Evolutionary conservation across 257 asterid genomes (phyloP).

Genomic region (Plantago major): DNA sequence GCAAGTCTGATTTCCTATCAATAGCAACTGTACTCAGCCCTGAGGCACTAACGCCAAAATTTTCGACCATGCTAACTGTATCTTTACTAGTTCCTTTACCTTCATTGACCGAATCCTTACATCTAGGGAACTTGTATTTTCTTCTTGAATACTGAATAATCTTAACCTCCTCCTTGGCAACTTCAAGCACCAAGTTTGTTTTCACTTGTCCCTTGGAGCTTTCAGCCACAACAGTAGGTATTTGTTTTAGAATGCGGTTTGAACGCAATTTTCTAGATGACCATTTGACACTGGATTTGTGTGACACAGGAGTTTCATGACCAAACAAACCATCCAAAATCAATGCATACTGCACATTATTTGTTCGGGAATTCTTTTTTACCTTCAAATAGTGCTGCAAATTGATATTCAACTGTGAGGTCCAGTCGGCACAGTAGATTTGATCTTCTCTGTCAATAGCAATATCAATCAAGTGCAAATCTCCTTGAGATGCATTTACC

Average conservation of each 20-base stretch:
- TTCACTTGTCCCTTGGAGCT: conserved; percentile 24
- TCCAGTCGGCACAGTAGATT: conserved; percentile 62
- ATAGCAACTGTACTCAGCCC: conserved; percentile 17
- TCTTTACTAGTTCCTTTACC: conserved; percentile 5
- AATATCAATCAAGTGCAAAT: conserved; percentile 60
- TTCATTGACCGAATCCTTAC: conserved; percentile 21
- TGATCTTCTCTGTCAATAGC: conserved; percentile 65
- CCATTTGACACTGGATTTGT: conserved; percentile 49
- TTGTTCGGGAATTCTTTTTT: conserved; percentile 48
- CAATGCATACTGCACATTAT: conserved; percentile 53
- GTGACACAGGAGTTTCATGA: conserved; percentile 29
- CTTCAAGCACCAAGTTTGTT: conserved; percentile 25
- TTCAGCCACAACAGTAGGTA: conserved; percentile 24
- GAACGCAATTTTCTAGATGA: conserved; percentile 77
- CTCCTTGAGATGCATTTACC: conserved; percentile 55
- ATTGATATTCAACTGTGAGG: conserved; percentile 59
- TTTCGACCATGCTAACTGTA: conserved; percentile 19
- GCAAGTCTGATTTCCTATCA: conserved; percentile 19
- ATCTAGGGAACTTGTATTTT: conserved; percentile 39
- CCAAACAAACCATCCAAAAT: conserved; percentile 55
- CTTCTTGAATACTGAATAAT: conserved; percentile 71
- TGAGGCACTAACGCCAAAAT: conserved; percentile 17
- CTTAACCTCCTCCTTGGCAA: conserved; percentile 29
- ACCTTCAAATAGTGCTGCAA: conserved; percentile 63
- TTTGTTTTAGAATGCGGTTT: conserved; percentile 33